Evolutionary conservation across 2,329 filamentous ascomycete species (phyloP).

Genomic region (Alternaria consortialis): DNA sequence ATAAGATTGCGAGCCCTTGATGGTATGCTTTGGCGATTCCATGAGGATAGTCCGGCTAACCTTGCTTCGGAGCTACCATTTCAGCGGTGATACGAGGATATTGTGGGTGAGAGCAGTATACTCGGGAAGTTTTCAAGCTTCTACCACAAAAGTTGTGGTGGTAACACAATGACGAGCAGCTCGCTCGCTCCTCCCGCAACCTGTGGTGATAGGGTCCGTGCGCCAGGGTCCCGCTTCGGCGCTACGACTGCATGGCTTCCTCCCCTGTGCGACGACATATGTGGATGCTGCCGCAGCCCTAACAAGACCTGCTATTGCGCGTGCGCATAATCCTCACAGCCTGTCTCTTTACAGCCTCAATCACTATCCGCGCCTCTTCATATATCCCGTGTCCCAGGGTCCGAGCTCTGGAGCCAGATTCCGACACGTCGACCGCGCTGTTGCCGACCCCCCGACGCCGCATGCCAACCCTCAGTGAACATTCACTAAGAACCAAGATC

Average conservation of each 20-base stretch:
- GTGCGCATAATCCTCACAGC: constrained; percentile 7
- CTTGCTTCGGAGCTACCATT: background rate
- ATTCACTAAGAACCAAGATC: constrained; percentile 34
- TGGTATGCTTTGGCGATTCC: background rate
- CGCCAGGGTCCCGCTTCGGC: constrained; percentile 19
- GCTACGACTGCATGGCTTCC: constrained; percentile 19
- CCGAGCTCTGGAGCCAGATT: constrained; percentile 35
- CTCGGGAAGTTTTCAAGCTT: background rate
- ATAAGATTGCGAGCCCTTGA: background rate
- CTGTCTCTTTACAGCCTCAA: background rate
- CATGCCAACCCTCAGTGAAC: constrained; percentile 38
- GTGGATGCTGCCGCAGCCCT: constrained; percentile 16
- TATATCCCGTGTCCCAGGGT: constrained; percentile 20
- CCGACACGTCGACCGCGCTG: constrained; percentile 29
- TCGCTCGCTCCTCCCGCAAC: constrained; percentile 4
- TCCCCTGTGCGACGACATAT: constrained; percentile 18
- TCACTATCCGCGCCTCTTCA: constrained; percentile 2
- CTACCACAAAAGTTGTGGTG: background rate
- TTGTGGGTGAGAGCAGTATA: background rate
- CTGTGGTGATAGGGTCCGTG: constrained; percentile 16
- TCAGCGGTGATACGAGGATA: no score
- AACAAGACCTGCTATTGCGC: constrained; percentile 12
- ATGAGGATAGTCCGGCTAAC: background rate
- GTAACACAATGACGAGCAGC: constrained; percentile 2
- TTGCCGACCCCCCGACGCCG: constrained; percentile 40